Evolutionary conservation across 805 yeast species (phyloP).

Genomic region (Pichia rugopelliculosa): DNA sequence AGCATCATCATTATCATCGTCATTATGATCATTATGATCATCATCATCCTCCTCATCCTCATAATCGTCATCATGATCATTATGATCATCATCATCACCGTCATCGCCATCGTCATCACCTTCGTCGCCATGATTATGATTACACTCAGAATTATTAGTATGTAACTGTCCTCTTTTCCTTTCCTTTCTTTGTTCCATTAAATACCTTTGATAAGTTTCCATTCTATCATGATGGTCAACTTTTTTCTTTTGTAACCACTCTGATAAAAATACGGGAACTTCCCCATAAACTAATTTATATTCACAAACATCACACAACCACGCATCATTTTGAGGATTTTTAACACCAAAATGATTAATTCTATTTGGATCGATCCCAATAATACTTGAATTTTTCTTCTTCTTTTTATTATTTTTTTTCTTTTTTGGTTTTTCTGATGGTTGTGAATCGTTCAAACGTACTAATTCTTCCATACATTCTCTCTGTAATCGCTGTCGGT

Average conservation of each 20-base stretch:
- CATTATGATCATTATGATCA: not conserved
- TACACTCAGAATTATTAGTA: not conserved
- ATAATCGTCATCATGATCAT: not conserved
- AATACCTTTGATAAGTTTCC: slow-evolving; percentile 14
- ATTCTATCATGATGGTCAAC: slow-evolving; percentile 28
- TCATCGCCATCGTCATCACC: not conserved
- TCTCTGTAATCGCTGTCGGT: slow-evolving; percentile 4
- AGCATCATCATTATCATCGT: not conserved
- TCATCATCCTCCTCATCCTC: not conserved
- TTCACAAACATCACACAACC: slow-evolving; percentile 41
- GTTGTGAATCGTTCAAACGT: not conserved
- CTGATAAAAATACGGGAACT: slow-evolving; percentile 37
- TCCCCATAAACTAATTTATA: slow-evolving; percentile 41
- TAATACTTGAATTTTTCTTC: not conserved
- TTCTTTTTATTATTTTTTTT: slow-evolving; percentile 13
- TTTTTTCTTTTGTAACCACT: slow-evolving; percentile 35
- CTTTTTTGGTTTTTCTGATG: slow-evolving; percentile 10
- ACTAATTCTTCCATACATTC: not conserved
- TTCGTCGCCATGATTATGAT: not conserved
- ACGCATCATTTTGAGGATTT: slow-evolving; percentile 5
- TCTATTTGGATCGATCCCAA: not conserved
- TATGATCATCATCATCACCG: not conserved
- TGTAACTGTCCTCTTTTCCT: slow-evolving; percentile 9
- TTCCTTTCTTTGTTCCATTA: slow-evolving; percentile 11
- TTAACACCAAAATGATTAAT: slow-evolving; percentile 2